Base-by-base conservation (phyloP, 179 eudicot species). In the Heliamphora pulchella region DNA sequence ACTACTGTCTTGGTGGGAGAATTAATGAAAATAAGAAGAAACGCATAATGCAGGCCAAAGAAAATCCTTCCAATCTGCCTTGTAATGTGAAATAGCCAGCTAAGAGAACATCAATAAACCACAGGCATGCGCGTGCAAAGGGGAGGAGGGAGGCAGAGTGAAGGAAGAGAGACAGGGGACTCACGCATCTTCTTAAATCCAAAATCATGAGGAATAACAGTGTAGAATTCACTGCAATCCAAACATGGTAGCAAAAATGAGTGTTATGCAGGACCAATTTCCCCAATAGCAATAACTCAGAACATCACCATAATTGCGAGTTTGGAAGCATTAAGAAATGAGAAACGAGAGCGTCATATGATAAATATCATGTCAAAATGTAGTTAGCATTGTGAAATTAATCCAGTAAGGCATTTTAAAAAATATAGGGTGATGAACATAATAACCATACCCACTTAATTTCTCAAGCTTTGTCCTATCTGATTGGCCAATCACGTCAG, bases 141-240 rank as follows among this genome's bases (percentile, higher is more conserved):
- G 71, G 68, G 67, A 50, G 8, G 44, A 15, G 50, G 57, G 46
- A 50, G 18, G 46, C 11, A 61, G n/a, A 17, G 9, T 47, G 7
- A 31, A 64, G 55, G 80, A 74, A 81, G 69, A 57, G 55, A 47
- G 59, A 22, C 8, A 1, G 8, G 50, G 41, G 80, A 90, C 99
- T 89, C 87, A 96, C 99, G 81, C 98, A 94, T 96, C 85, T 96
- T 96, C 78, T 83, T 88, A 80, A 90, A 96, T 81, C 99, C 99
- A 90, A 96, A 96, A 85, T 96, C 98, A 85, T 94, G 99, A 78
- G 98, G 99, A 78, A 96, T 91, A 59, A 86, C 91, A 0, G 98
- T 94, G 86, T 94, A 96, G 85, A 96, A 96, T 85, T 94, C 96
- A 82, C 99, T 96, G 92, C 87, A 89, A 87, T 71, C 59, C 47